Evolutionary conservation across 306 rosid genomes (phyloP), one percentile per base, ranked within the genome.

Genomic region (Ceratonia siliqua): DNA sequence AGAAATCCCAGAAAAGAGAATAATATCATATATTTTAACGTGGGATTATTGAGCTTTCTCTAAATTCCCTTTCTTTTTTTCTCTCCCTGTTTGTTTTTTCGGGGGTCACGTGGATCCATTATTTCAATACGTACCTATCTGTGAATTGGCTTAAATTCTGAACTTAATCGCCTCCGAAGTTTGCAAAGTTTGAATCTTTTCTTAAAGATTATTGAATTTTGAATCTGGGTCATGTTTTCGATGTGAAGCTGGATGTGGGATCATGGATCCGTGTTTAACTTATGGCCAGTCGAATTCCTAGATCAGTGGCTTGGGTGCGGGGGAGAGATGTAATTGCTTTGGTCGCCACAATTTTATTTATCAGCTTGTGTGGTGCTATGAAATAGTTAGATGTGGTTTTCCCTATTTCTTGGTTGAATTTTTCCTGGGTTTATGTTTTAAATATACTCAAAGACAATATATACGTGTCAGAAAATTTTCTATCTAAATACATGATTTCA

Each of bases 221-320:
- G 69, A 74, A 74, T 74, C 63, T 5, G 42, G 55, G 55, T 3
- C 8, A 5, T 30, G 73, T 25, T 72, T 59, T 39, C 3, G 48
- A 54, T 74, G 54, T 56, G 62, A 57, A 74, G 35, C 28, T 62
- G 48, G 57, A 59, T 74, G 14, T 79, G 64, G 57, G 81, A 32
- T 79, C 65, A 38, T 38, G 72, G 84, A 83, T 83, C 75, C 75
- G 9, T 41, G 78, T 56, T 25, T 39, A 30, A 17, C 20, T 46
- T 9, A 28, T 46, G 42, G 58, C 25, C 54, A 17, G 1, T 53
- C 8, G 30, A 53, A 53, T 53, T 53, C 5, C 5, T 17, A 3
- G 46, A 30, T 41, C 13, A 53, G 50, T 78, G 52, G 55, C 54
- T 7, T 49, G 15, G 68, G 14, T 39, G 43, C 59, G 45, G 21